phyloP scores from a whole-genome alignment of 352 stramenopile species.

The Phytophthora sansomeana region DNA sequence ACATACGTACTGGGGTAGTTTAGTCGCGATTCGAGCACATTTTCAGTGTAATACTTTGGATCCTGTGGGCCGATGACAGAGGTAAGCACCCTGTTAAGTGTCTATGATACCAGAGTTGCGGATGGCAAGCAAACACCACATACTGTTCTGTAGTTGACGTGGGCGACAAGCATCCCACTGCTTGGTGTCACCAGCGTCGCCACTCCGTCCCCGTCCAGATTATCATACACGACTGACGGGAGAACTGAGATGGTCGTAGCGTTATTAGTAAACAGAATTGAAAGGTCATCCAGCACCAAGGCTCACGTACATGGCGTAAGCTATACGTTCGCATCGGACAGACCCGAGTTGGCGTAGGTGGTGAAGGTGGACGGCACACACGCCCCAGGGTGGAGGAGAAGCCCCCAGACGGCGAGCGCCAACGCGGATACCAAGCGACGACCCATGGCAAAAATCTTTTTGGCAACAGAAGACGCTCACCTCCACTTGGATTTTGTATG shows the following conservation, averaged over 20 bases:
- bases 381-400: background rate
- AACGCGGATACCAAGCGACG: constrained; percentile 7
- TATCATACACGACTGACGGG: constrained; percentile 60
- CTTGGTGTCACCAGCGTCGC: constrained; percentile 50
- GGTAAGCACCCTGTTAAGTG: background rate
- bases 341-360: constrained; percentile 22
- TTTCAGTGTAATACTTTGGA: constrained; percentile 63
- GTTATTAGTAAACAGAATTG: background rate
- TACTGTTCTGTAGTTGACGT: constrained; percentile 64
- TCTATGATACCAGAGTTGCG: background rate
- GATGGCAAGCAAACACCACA: background rate
- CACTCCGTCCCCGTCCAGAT: constrained; percentile 53
- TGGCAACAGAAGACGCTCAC: too few relatives aligned
- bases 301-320: constrained; percentile 31
- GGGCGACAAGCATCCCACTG: constrained; percentile 50
- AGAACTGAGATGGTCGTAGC: constrained; percentile 40
- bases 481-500: too few relatives aligned
- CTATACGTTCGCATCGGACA: constrained; percentile 28
- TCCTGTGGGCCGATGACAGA: constrained; percentile 35
- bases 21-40: constrained; percentile 56
- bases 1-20: constrained; percentile 50
- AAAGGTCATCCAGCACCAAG: background rate
- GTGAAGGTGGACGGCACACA: constrained; percentile 16
- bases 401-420: constrained; percentile 14
- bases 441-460: constrained; percentile 2